A percentile compares a stretch with the other conserved stretches of the same genome.
Evolutionary conservation across 1,284 basidiomycete species (phyloP).

Genomic region (Ceratobasidium sp.): DNA sequence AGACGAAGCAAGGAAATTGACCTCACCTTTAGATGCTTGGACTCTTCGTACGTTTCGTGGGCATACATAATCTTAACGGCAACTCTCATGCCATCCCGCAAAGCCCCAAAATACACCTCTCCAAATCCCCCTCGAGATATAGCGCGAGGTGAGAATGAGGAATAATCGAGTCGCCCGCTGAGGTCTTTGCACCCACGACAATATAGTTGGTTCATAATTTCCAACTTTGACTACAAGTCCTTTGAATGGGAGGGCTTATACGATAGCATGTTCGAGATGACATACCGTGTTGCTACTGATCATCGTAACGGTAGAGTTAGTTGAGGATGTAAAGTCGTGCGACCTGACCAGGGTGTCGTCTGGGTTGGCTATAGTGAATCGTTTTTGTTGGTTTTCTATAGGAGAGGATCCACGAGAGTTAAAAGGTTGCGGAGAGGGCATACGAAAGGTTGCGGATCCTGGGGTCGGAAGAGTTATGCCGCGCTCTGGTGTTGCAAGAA

Average conservation of each 20-base stretch:
- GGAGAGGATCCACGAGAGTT: background rate
- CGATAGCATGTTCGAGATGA: background rate
- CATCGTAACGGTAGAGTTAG: background rate
- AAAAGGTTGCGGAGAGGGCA: background rate
- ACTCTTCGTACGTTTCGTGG: background rate
- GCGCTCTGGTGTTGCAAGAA: background rate
- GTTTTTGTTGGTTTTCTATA: background rate
- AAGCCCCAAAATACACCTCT: background rate
- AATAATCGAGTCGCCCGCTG: background rate
- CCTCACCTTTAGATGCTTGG: background rate
- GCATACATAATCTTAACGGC: background rate
- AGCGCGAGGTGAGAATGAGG: background rate
- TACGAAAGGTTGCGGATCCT: background rate
- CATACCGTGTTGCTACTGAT: background rate
- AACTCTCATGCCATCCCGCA: background rate
- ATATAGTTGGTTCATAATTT: background rate
- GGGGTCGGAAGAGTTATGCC: background rate
- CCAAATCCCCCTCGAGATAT: conserved; percentile 7
- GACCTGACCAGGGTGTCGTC: background rate
- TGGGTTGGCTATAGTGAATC: background rate
- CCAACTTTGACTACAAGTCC: background rate
- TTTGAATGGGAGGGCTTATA: no score
- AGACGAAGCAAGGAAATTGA: no score
- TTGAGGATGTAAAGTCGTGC: background rate
- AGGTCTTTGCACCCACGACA: conserved; percentile 3